Evolutionary conservation across 2,329 filamentous ascomycete species (phyloP).

Genomic region (Ceratocystis eucalypticola): DNA sequence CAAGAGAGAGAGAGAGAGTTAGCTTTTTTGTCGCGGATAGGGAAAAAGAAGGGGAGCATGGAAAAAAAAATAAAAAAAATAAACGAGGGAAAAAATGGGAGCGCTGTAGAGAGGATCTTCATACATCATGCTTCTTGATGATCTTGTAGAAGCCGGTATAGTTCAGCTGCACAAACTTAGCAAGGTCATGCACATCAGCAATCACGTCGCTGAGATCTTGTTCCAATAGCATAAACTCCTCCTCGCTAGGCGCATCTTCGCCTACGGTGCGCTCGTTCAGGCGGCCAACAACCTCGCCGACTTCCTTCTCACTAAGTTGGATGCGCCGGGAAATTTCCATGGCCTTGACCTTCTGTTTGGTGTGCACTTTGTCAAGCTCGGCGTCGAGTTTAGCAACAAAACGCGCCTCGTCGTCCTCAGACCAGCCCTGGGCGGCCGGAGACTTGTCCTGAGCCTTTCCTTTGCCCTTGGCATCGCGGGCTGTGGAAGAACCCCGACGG

Average conservation of each 20-base stretch:
- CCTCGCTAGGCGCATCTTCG: conserved; percentile 55
- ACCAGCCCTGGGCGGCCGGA: conserved; percentile 48
- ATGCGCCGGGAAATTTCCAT: conserved; percentile 91
- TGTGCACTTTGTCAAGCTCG: conserved; percentile 95
- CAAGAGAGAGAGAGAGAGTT: conserved; percentile 18
- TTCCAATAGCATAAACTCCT: conserved; percentile 87
- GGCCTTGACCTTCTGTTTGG: conserved; percentile 93
- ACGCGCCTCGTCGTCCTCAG: conserved; percentile 75
- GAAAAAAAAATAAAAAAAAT: background rate
- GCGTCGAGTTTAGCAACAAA: conserved; percentile 80
- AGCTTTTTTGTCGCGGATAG: conserved; percentile 16
- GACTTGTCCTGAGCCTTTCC: conserved; percentile 27
- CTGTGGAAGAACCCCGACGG: conserved; percentile 27
- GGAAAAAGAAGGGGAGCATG: background rate
- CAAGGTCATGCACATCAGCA: conserved; percentile 92
- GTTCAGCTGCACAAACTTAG: conserved; percentile 96
- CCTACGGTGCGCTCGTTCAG: conserved; percentile 49
- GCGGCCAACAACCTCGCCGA: conserved; percentile 69
- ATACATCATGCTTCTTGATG: conserved; percentile 96
- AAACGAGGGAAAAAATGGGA: background rate
- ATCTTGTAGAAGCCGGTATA: conserved; percentile 99
- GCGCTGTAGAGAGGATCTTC: conserved; percentile 24
- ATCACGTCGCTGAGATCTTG: conserved; percentile 96
- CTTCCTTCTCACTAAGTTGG: conserved; percentile 73
- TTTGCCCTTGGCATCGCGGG: conserved; percentile 25